phyloP scores from a whole-genome alignment of 140 eudicot species.

The Flaveria floridana region DNA sequence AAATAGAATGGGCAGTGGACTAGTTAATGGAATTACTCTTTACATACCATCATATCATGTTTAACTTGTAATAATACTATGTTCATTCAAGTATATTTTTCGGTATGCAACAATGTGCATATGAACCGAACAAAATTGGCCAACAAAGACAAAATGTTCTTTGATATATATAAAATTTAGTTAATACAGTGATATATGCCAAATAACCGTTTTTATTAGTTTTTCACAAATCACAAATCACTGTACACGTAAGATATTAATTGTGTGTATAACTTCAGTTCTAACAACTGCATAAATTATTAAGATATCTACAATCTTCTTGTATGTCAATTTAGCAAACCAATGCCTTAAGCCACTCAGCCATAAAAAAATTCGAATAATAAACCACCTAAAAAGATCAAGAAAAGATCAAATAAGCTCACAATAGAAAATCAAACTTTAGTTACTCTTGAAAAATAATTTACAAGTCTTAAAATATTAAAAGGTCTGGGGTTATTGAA shows the following conservation, averaged over 20 bases:
- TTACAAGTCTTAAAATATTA: background rate
- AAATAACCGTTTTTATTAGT: background rate
- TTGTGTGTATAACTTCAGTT: background rate
- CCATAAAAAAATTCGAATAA: background rate
- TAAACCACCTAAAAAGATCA: background rate
- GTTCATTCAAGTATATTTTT: too few relatives aligned
- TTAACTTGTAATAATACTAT: too few relatives aligned
- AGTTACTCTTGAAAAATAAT: background rate
- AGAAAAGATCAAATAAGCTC: background rate
- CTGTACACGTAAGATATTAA: background rate
- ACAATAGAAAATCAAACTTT: background rate
- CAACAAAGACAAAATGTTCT: too few relatives aligned
- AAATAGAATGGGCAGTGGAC: background rate
- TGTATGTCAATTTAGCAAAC: too few relatives aligned
- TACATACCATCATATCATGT: background rate
- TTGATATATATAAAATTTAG: background rate
- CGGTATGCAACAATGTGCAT: too few relatives aligned
- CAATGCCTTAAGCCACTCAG: too few relatives aligned
- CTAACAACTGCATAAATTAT: background rate
- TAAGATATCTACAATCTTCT: background rate
- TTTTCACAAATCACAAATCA: background rate
- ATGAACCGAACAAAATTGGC: too few relatives aligned
- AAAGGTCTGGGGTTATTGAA: background rate
- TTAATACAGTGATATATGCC: background rate
- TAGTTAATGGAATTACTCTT: conserved; percentile 1